These are phyloP conservation scores for Candida gorgasii DNA, from an alignment of 805 yeast genomes.

Conservation along the genomic window DNA sequence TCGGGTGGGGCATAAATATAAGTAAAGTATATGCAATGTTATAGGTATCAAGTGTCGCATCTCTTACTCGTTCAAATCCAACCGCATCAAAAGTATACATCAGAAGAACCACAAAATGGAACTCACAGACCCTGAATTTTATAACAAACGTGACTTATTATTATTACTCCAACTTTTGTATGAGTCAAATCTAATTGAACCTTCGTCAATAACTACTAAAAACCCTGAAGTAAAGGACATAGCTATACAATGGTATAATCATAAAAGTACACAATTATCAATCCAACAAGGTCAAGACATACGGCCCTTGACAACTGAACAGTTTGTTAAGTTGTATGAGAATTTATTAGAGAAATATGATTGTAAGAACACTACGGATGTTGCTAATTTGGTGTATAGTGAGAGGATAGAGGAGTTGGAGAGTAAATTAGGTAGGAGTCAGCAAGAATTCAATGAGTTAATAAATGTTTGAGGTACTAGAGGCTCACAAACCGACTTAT, in stretches of 20 bases:
- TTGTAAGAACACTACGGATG: conserved; percentile 36
- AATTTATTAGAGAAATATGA: conserved; percentile 27
- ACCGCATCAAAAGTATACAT: background rate
- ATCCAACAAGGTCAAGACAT: conserved; percentile 19
- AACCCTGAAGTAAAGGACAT: conserved; percentile 21
- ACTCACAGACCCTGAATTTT: conserved; percentile 1
- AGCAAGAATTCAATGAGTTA: conserved; percentile 23
- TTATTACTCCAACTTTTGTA: conserved; percentile 41
- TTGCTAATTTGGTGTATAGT: conserved; percentile 38
- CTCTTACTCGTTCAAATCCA: background rate
- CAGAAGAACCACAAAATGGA: background rate
- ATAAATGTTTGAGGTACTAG: background rate
- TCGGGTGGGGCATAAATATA: no score
- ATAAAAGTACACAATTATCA: conserved; percentile 27
- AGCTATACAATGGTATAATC: conserved; percentile 31
- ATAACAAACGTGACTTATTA: conserved; percentile 29
- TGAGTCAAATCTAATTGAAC: conserved; percentile 29
- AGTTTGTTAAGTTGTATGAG: conserved; percentile 26
- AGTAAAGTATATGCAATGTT: no score
- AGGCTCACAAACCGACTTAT: no score
- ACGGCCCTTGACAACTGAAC: conserved; percentile 19
- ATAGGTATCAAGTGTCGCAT: no score
- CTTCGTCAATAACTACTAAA: conserved; percentile 15
- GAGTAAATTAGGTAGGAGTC: conserved; percentile 22
- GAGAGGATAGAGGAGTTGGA: conserved; percentile 35